Base-by-base conservation (phyloP, 2,329 filamentous ascomycete genomes). In the Penicillium concentricum region DNA sequence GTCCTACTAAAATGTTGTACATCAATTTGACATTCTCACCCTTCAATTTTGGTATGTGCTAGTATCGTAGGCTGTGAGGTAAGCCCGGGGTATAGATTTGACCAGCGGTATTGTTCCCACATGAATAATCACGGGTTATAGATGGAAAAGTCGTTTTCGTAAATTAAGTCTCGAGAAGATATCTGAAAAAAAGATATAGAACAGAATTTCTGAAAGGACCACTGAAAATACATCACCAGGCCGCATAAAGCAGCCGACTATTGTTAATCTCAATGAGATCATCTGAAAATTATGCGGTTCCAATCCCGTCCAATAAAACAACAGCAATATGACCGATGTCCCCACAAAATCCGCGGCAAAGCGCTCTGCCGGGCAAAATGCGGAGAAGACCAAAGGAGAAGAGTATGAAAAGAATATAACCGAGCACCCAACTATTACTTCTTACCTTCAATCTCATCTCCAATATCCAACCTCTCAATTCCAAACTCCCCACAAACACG, bases 321-420 rank as follows among this genome's bases (percentile, higher is more conserved):
- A 32, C 26, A 32, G 26, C 6, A 20, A 20, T 8, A 12, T 22
- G 15, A 13, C 12, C 16, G 8, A 10, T 13, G 26, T 20, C 39
- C n/a, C 54, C 48, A 39, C 45, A 43, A 34, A 50, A 45, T 34
- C 5, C 1, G 41, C 62, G 64, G 64, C 54, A 65, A 64, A 66
- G 59, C 55, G 47, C 59, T 65, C 61, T 63, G 57, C 41, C 56
- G 48, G 52, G 56, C 20, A 44, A 51, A 35, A 53, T 62, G 62
- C 57, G 58, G 56, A 57, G 60, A 60, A 32, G 15, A 44, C 18
- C 18, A 15, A 28, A n/a, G 35, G 39, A n/a, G 41, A 28, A 20
- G 28, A 45, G 45, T 28, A 39, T 49, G 18, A 16, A 30, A 37
- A 44, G 39, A 48, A 44, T 20, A 58, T 43, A 55, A 24, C 50